Percentiles rank a stretch among this genome's conserved stretches.
These are phyloP conservation scores for Calonectria pseudoreteaudii DNA, from an alignment of 2,329 filamentous ascomycete species.

Conservation along the genomic window DNA sequence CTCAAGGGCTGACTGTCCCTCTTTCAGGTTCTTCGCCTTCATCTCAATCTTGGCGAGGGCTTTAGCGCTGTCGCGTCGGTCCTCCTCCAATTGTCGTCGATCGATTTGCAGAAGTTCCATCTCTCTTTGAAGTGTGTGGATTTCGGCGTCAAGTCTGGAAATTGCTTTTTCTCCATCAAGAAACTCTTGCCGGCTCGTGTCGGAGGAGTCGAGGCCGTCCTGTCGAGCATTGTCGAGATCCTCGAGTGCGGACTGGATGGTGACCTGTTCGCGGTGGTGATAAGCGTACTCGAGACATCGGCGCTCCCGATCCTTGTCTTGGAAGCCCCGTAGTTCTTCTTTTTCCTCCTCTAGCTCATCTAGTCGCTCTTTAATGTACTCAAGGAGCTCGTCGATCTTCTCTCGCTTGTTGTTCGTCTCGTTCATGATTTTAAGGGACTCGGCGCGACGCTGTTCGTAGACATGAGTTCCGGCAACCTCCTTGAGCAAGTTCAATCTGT, in stretches of 20 bases:
- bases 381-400: conserved; percentile 93
- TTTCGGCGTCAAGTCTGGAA: conserved; percentile 79
- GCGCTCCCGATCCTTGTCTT: conserved; percentile 93
- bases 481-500: conserved; percentile 89
- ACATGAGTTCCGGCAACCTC: conserved; percentile 99
- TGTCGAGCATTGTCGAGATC: conserved; percentile 85
- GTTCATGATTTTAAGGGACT: conserved; percentile 96
- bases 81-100: conserved; percentile 87
- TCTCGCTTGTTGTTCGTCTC: conserved; percentile 95
- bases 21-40: conserved; percentile 83
- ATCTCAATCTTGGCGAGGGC: conserved; percentile 87
- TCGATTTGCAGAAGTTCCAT: conserved; percentile 88
- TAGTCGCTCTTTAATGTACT: conserved; percentile 91
- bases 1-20: conserved; percentile 83
- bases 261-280: conserved; percentile 88
- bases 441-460: conserved; percentile 90
- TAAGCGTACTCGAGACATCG: conserved; percentile 95
- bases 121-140: conserved; percentile 83
- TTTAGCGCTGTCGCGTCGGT: conserved; percentile 85
- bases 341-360: conserved; percentile 96
- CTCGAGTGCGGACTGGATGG: conserved; percentile 81
- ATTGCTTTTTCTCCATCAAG: conserved; percentile 84
- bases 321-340: conserved; percentile 91
- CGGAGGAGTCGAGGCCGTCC: conserved; percentile 85
- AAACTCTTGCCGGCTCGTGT: conserved; percentile 82